Percentiles rank a stretch among this genome's conserved stretches.
These are phyloP conservation scores for Kregervanrija delftensis DNA, from an alignment of 805 yeast genomes.

Conservation along the genomic window DNA sequence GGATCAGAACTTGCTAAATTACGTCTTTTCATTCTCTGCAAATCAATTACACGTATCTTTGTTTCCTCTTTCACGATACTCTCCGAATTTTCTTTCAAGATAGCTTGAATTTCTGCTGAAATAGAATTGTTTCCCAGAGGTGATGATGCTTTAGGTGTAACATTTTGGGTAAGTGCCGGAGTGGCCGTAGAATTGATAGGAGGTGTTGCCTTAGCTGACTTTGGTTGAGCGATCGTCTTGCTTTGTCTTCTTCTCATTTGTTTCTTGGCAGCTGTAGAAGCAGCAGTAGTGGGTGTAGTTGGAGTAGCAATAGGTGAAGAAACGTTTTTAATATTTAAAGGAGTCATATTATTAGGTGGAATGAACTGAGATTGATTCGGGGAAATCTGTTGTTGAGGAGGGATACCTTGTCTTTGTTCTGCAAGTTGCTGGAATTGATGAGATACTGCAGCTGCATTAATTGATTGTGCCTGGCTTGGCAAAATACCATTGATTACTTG, in stretches of 20 bases:
- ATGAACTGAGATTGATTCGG: slow-evolving; percentile 8
- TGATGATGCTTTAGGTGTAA: slow-evolving; percentile 13
- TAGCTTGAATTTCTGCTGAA: slow-evolving; percentile 16
- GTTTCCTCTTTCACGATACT: slow-evolving; percentile 24
- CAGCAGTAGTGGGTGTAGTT: slow-evolving; percentile 8
- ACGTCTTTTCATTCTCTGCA: slow-evolving; percentile 37
- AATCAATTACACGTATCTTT: slow-evolving; percentile 26
- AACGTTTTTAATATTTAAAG: neutral
- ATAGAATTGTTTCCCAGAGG: neutral
- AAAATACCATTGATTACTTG: neutral
- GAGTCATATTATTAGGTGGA: slow-evolving; percentile 10
- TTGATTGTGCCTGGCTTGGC: neutral
- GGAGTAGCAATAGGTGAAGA: slow-evolving; percentile 7
- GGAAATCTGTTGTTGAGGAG: slow-evolving; percentile 13
- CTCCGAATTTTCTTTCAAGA: slow-evolving; percentile 26
- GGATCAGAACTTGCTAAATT: slow-evolving; percentile 41
- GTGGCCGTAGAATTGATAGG: slow-evolving; percentile 6
- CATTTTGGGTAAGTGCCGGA: neutral
- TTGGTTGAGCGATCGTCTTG: neutral
- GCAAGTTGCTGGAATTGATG: slow-evolving; percentile 22
- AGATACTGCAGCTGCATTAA: slow-evolving; percentile 6
- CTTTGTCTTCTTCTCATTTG: neutral
- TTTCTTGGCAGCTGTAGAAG: slow-evolving; percentile 3
- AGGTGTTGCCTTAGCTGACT: slow-evolving; percentile 5
- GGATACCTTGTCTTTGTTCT: slow-evolving; percentile 13